These are phyloP conservation scores for Noccaea bulbosa DNA, from an alignment of 345 rosid genomes.

Conservation along the genomic window DNA sequence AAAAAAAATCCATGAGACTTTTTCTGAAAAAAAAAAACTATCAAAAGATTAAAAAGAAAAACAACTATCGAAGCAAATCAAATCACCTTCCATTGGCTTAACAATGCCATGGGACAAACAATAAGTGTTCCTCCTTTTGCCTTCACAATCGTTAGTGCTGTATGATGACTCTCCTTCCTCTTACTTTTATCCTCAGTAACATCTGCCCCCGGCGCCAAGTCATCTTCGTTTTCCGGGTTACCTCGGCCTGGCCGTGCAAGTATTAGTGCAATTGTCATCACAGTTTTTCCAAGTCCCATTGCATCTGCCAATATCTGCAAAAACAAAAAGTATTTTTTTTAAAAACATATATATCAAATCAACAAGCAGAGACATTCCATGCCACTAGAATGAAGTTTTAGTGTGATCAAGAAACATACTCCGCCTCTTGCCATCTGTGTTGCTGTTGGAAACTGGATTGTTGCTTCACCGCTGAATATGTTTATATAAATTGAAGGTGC, in stretches of 20 bases:
- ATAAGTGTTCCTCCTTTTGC: slow-evolving; percentile 71
- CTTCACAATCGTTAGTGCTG: slow-evolving; percentile 30
- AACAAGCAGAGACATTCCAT: slow-evolving; percentile 1
- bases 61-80: background rate
- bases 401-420: slow-evolving; percentile 45
- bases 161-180: slow-evolving; percentile 36
- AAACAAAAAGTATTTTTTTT: background rate
- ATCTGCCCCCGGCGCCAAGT: background rate
- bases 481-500: slow-evolving; percentile 67
- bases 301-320: slow-evolving; percentile 73
- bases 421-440: slow-evolving; percentile 75
- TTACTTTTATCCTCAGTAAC: slow-evolving; percentile 25
- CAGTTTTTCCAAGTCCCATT: slow-evolving; percentile 84
- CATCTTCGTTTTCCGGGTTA: slow-evolving; percentile 35
- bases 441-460: slow-evolving; percentile 67
- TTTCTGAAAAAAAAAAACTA: background rate
- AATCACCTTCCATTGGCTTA: slow-evolving; percentile 77
- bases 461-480: slow-evolving; percentile 71
- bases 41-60: slow-evolving; percentile 2
- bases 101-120: slow-evolving; percentile 73
- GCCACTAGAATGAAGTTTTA: slow-evolving; percentile 8
- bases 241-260: slow-evolving; percentile 62
- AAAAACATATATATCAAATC: no score
- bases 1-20: slow-evolving; percentile 11
- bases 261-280: slow-evolving; percentile 74